Base-by-base conservation (phyloP, 2,329 filamentous ascomycete genomes). In the Aspergillus pseudonomiae region DNA sequence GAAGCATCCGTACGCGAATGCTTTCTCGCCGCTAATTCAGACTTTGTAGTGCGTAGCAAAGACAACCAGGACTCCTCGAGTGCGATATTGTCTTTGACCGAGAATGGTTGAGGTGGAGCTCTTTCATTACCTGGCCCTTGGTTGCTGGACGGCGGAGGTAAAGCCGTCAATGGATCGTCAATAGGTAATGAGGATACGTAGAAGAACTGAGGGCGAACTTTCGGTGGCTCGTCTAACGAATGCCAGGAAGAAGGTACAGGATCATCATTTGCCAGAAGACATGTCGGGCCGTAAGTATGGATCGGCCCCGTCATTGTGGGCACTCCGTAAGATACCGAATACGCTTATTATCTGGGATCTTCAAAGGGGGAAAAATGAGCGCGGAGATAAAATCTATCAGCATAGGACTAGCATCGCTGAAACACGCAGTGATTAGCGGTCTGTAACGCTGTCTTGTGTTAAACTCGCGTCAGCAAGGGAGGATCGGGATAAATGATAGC, bases 151-250 rank as follows among this genome's bases (percentile, higher is more conserved):
- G 75, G 84, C 71, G 73, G 86, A 75, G 76, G 87, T 73, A 79
- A 84, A 77, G 90, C 86, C 11, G 91, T 92, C n/a, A 96, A 84
- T 28, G 92, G 92, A 73, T 97, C 93, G 73, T 97, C 93, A 73
- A 97, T 93, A 34, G 93, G 90, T 57, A 94, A 85, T 14, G 88
- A 82, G 12, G 93, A 95, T 16, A 88, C 86, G 77, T 96, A 97
- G 79, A 97, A 97, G 80, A 93, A 97, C 67, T 93, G 91, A 26
- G 90, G 85, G 36, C 84, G 83, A 60, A 91, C 77, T 30, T 69
- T 73, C 0, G 86, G 84, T 19, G 91, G 90, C 28, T 86, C 82
- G 59, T 80, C 82, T 60, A 69, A 73, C 21, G 71, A 68, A 52
- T 73, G 70, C 63, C 75, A 73, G 52, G 74, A 71, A 46, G 73